Evolutionary conservation across 2,329 filamentous ascomycete genomes (phyloP), one percentile per base, ranked within the genome.

Genomic region (Nemania sp.): DNA sequence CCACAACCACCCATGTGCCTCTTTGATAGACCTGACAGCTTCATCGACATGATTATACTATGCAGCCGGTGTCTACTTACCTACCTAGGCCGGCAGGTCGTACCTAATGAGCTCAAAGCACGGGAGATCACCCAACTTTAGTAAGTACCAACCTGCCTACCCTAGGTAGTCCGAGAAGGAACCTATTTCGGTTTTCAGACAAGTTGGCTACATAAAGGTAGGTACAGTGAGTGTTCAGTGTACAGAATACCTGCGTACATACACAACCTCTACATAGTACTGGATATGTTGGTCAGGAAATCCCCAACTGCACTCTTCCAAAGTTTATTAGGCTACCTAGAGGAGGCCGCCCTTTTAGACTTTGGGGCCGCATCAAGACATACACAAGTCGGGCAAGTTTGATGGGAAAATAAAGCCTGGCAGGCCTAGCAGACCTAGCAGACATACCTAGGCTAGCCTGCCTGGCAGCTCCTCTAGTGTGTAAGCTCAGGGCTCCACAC

Each of bases 291-390:
- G 45, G 45, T 58, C 8, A 47, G 53, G 43, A 32, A 53, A 47
- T 32, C 55, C 54, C 54, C 47, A 51, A 54, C 49, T 41, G 20
- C 53, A 29, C 62, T 2, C 41, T 51, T 27, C 51, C 29, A 64
- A 56, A 61, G 61, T 65, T 58, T 41, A 15, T 41, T 41, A 41
- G 38, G 38, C 38, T 52, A n/a, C n/a, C n/a, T n/a, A n/a, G n/a
- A n/a, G 41, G 53, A 41, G 49, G 62, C 59, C 49, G 47, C 38
- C 49, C 59, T 47, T 66, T 69, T 64, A 63, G 35, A 69, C 63
- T 69, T 67, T 38, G 54, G 41, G 49, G 22, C 49, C 26, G 52
- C 53, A 64, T 55, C 55, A 64, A 64, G 61, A 54, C 60, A 55
- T 55, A 54, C 35, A 38, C 57, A 47, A 26, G 35, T 47, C 32